A percentile compares a stretch with the other conserved stretches of the same genome.
Conservation (phyloP, 2,329 filamentous ascomycete genomes). For the Alternaria sp. region DNA sequence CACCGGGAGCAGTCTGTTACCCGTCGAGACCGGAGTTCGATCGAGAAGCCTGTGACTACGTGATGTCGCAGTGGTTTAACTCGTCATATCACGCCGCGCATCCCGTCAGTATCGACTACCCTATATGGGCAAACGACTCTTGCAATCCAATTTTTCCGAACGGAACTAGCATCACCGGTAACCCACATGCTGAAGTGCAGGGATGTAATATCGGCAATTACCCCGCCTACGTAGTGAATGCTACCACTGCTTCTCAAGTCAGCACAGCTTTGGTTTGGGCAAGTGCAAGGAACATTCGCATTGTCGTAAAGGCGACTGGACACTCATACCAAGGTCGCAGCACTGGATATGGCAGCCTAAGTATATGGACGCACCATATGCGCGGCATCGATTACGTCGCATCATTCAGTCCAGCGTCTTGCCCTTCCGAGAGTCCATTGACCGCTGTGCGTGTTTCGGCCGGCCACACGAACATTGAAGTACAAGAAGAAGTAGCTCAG, state of each 20-base stretch:
- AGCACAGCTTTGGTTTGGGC: slow-evolving; percentile 32
- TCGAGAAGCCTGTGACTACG: slow-evolving; percentile 22
- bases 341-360: slow-evolving; percentile 21
- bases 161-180: slow-evolving; percentile 37
- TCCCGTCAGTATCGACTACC: slow-evolving; percentile 39
- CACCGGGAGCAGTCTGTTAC: slow-evolving; percentile 40
- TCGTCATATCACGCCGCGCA: slow-evolving; percentile 34
- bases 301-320: slow-evolving; percentile 37
- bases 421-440: slow-evolving; percentile 3
- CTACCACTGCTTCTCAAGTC: slow-evolving; percentile 26
- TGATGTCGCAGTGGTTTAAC: slow-evolving; percentile 36
- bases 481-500: slow-evolving; percentile 17
- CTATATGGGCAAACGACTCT: slow-evolving; percentile 37
- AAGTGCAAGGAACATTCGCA: slow-evolving; percentile 24
- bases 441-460: slow-evolving; percentile 28
- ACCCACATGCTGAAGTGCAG: slow-evolving; percentile 22
- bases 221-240: slow-evolving; percentile 39
- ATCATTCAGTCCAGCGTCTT: slow-evolving; percentile 25
- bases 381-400: slow-evolving; percentile 30
- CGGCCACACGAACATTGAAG: slow-evolving; percentile 26
- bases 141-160: slow-evolving; percentile 40
- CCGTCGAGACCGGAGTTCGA: slow-evolving; percentile 25
- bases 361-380: slow-evolving; percentile 40
- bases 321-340: slow-evolving; percentile 34
- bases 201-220: slow-evolving; percentile 34